Percentiles rank a stretch among this genome's conserved stretches.
Conservation (phyloP, 2,329 filamentous ascomycete species). For the Alternaria gaisen region DNA sequence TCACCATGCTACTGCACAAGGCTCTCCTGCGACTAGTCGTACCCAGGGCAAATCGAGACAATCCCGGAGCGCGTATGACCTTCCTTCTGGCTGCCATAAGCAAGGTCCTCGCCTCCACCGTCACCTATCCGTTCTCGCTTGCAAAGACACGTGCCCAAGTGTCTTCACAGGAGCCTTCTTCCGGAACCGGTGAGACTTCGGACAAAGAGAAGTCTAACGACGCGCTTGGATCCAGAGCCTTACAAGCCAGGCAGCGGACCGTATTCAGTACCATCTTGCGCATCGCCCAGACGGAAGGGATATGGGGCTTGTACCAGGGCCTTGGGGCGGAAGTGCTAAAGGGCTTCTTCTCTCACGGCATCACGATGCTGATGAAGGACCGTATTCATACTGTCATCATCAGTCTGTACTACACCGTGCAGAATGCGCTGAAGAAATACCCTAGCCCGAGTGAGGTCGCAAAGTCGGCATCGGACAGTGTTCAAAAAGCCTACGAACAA, state of each 20-base stretch:
- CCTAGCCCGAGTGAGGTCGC: constrained; percentile 53
- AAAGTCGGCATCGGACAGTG: constrained; percentile 40
- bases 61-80: constrained; percentile 63
- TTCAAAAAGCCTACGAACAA: constrained; percentile 43
- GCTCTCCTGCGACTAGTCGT: constrained; percentile 70
- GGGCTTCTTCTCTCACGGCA: constrained; percentile 84
- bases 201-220: constrained; percentile 40
- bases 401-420: constrained; percentile 72
- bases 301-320: constrained; percentile 76
- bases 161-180: constrained; percentile 52
- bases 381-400: constrained; percentile 76
- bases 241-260: constrained; percentile 54
- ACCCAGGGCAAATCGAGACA: constrained; percentile 60
- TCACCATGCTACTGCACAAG: constrained; percentile 86
- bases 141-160: constrained; percentile 83
- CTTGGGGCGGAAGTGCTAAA: constrained; percentile 79
- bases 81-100: constrained; percentile 78
- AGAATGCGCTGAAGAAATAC: constrained; percentile 58
- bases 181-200: constrained; percentile 37
- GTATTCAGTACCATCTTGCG: constrained; percentile 71
- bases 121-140: constrained; percentile 87
- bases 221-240: constrained; percentile 24
- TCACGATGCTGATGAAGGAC: constrained; percentile 89
- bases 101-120: constrained; percentile 77
- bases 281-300: constrained; percentile 70